A percentile compares a stretch with the other conserved stretches of the same genome.
Conservation (phyloP, 192 early-diverging fungal species). For the Backusella mclennaniae region DNA sequence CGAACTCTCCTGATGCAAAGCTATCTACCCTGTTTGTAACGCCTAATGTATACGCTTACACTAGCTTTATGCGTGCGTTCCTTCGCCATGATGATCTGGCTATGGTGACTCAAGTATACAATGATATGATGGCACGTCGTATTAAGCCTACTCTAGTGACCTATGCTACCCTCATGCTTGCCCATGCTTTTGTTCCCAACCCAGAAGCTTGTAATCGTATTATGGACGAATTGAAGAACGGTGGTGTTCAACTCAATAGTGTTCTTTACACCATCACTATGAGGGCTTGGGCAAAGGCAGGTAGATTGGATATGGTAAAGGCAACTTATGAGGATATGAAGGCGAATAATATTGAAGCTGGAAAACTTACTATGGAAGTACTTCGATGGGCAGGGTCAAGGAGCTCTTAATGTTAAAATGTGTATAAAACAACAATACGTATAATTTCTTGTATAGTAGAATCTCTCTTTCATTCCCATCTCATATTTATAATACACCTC, state of each 20-base stretch:
- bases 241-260: slow-evolving; percentile 26
- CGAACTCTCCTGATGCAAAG: not conserved
- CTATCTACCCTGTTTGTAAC: not conserved
- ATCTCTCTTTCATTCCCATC: not conserved
- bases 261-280: slow-evolving; percentile 36
- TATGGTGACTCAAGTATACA: slow-evolving; percentile 28
- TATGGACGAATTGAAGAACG: slow-evolving; percentile 22
- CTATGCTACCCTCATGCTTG: slow-evolving; percentile 39
- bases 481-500: not conserved
- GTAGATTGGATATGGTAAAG: slow-evolving; percentile 23
- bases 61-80: slow-evolving; percentile 38
- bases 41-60: slow-evolving; percentile 33
- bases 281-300: slow-evolving; percentile 38
- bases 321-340: slow-evolving; percentile 39
- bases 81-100: slow-evolving; percentile 23
- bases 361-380: slow-evolving; percentile 24
- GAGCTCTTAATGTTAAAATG: not conserved
- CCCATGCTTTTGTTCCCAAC: slow-evolving; percentile 34
- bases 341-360: slow-evolving; percentile 20
- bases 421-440: not conserved
- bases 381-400: slow-evolving; percentile 21
- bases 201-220: slow-evolving; percentile 20
- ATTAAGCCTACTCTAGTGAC: slow-evolving; percentile 34
- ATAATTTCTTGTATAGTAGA: not conserved
- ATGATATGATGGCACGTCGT: slow-evolving; percentile 29